Evolutionary conservation across 495 filamentous ascomycete genomes (phyloP).

Genomic region (Pyrenopolyporus hunteri): DNA sequence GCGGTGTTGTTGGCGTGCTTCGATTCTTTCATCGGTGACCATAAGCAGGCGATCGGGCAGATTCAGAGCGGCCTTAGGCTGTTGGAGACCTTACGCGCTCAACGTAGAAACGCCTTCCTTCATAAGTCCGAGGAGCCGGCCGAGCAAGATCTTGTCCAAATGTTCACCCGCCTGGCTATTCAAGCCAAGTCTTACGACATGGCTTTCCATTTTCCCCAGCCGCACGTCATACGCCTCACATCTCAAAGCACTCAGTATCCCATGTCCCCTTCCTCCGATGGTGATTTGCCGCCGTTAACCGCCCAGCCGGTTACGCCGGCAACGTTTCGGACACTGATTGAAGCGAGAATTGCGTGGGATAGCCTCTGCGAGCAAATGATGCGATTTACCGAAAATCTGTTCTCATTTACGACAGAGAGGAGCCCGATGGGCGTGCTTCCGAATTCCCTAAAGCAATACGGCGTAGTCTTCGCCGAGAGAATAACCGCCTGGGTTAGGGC

Average conservation of each 20-base stretch:
- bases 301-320: conserved; percentile 52
- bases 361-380: conserved; percentile 57
- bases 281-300: conserved; percentile 49
- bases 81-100: conserved; percentile 51
- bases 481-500: conserved; percentile 59
- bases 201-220: conserved; percentile 65
- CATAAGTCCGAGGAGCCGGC: conserved; percentile 54
- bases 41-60: conserved; percentile 53
- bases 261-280: conserved; percentile 51
- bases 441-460: conserved; percentile 50
- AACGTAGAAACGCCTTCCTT: conserved; percentile 46
- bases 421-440: conserved; percentile 59
- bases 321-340: conserved; percentile 52
- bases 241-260: conserved; percentile 42
- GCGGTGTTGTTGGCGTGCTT: conserved; percentile 57
- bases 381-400: conserved; percentile 60
- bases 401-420: conserved; percentile 44
- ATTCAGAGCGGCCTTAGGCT: conserved; percentile 54
- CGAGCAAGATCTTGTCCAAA: conserved; percentile 62
- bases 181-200: conserved; percentile 66
- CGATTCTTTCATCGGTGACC: conserved; percentile 59
- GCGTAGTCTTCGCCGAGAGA: conserved; percentile 48
- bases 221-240: conserved; percentile 59
- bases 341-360: conserved; percentile 58
- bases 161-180: conserved; percentile 63